Base-by-base conservation (phyloP, 2,329 filamentous ascomycete species). In the Fusarium vanettenii region DNA sequence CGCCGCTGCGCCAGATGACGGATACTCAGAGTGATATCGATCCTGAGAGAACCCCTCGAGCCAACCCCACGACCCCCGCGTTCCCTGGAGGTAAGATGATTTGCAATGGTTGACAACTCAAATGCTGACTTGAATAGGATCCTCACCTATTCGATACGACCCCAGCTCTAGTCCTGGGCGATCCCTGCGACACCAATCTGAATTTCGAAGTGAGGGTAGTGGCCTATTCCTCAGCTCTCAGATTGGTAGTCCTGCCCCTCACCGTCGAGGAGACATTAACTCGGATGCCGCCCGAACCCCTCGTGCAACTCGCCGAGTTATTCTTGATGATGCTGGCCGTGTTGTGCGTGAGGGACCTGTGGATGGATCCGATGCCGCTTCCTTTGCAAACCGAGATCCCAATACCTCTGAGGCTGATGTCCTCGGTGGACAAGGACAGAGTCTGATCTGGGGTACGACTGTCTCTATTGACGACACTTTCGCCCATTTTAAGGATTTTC, bases 381-480 rank as follows among this genome's bases (percentile, higher is more conserved):
- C 90, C 0, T 92, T 91, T 76, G 86, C 87, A 39, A 91, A 91
- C 80, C 83, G 89, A 75, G 89, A 98, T 76, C 95, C 95, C 1
- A 93, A 93, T 73, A 98, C 95, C 8, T 98, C 96, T 3, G 97
- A 99, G 82, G 97, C 97, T 1, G 94, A 98, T 80, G 90, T 89
- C 1, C 90, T 98, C 45, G 96, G 95, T 43, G 97, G 95, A 2
- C 91, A 91, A 68, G 94, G 94, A 43, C 92, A 93, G 66, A 92
- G 93, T 76, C 91, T 97, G 67, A 96, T 99, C 74, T 99, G 97
- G 97, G 97, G 97, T 82, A 99, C 97, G 50, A 98, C 97, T 43
- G 94, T 99, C 60, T 98, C 96, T 6, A 93, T 99, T 63, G 91
- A 94, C 70, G 95, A 98, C 81, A 95, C 95, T 0, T 94, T 97